Evolutionary conservation across 495 filamentous ascomycete species (phyloP), one percentile per base, ranked within the genome.

Genomic region (Elasticomyces elasticus): DNA sequence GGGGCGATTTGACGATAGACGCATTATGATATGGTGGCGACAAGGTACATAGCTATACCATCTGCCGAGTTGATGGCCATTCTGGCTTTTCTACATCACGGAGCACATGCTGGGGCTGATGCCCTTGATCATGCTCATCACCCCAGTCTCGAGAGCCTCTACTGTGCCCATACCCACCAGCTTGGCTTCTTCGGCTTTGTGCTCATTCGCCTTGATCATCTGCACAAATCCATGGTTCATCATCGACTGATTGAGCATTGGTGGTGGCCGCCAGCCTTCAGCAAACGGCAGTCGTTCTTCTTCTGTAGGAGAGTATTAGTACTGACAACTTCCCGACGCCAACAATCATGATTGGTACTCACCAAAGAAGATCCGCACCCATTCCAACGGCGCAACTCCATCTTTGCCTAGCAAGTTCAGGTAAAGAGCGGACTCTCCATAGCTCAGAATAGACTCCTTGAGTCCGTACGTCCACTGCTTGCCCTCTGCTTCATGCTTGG

Each of bases 1-100:
- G 49, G 49, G 15, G 43, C 49, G 37, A 25, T 27, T 4, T 20
- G 6, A 43, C 26, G 49, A 48, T 48, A 48, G 44, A 48, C 25
- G 44, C n/a, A n/a, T n/a, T n/a, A n/a, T n/a, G n/a, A n/a, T n/a
- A n/a, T n/a, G n/a, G n/a, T n/a, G n/a, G n/a, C n/a, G n/a, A n/a
- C n/a, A n/a, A n/a, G n/a, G n/a, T n/a, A n/a, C n/a, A n/a, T n/a
- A n/a, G n/a, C n/a, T n/a, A n/a, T n/a, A n/a, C n/a, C n/a, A n/a
- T n/a, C n/a, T n/a, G n/a, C n/a, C n/a, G n/a, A n/a, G n/a, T n/a
- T n/a, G n/a, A n/a, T n/a, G n/a, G n/a, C n/a, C n/a, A n/a, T n/a
- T n/a, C n/a, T n/a, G n/a, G n/a, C n/a, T n/a, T n/a, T n/a, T n/a
- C 35, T 40, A 40, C 35, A 40, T 40, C 35, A 40, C 12, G 13